Evolutionary conservation across 1,284 basidiomycete species (phyloP).

Genomic region (Salmacisia buchloeana): DNA sequence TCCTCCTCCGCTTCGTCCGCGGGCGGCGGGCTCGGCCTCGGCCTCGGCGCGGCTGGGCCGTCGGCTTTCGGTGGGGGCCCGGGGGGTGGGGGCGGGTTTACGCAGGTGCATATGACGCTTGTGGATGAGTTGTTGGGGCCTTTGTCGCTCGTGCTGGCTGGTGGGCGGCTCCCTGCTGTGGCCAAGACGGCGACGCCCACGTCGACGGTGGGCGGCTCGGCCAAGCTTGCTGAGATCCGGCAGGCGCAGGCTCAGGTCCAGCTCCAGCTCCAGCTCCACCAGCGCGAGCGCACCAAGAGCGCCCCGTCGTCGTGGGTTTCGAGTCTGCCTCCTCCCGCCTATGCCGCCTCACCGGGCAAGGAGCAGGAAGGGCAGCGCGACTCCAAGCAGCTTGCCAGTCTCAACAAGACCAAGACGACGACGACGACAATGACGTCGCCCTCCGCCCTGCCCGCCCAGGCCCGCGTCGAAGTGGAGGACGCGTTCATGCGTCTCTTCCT

Average conservation of each 20-base stretch:
- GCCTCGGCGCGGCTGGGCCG: background rate
- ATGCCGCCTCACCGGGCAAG: background rate
- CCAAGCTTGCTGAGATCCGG: constrained; percentile 1
- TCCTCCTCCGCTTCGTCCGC: background rate
- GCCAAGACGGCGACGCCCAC: background rate
- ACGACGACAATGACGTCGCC: background rate
- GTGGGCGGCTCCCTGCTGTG: background rate
- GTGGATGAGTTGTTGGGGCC: background rate
- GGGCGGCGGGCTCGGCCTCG: too few species aligned
- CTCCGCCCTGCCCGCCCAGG: background rate
- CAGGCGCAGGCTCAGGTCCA: too few species aligned
- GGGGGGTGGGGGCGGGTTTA: background rate
- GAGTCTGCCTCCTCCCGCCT: background rate
- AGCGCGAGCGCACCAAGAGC: too few species aligned
- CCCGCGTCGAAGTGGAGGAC: background rate
- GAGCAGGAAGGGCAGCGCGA: background rate
- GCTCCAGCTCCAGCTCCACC: too few species aligned
- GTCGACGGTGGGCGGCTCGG: background rate
- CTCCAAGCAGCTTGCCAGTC: too few species aligned
- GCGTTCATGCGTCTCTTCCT: background rate
- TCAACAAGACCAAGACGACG: background rate
- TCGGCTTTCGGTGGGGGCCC: constrained; percentile 1
- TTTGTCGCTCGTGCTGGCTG: background rate
- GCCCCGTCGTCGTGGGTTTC: background rate
- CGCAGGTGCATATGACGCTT: background rate